A percentile compares a stretch with the other conserved stretches of the same genome.
Evolutionary conservation across 805 yeast species (phyloP).

Genomic region (Candida ulmi): DNA sequence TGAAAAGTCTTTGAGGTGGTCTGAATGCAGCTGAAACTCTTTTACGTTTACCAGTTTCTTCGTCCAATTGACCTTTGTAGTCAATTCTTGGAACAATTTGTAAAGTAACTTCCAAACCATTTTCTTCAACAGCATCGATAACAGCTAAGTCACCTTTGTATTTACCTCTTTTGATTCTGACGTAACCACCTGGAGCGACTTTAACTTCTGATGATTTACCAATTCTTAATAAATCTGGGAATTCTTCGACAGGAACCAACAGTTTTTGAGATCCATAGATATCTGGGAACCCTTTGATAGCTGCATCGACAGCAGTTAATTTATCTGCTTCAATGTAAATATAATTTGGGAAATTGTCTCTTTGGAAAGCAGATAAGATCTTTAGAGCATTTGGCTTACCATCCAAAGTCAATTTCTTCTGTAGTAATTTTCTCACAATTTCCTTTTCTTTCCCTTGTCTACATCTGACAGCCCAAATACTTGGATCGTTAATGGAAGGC

Average conservation of each 20-base stretch:
- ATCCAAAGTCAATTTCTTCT: constrained; percentile 75
- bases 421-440: constrained; percentile 74
- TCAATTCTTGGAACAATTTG: constrained; percentile 91
- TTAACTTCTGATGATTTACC: constrained; percentile 84
- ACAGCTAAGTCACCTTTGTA: constrained; percentile 91
- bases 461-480: constrained; percentile 93
- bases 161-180: constrained; percentile 84
- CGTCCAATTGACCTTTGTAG: constrained; percentile 70
- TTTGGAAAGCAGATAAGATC: constrained; percentile 84
- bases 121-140: constrained; percentile 89
- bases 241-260: constrained; percentile 91
- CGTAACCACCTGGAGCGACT: constrained; percentile 87
- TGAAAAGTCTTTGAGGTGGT: constrained; percentile 83
- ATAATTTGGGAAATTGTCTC: constrained; percentile 90
- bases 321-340: constrained; percentile 92
- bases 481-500: constrained; percentile 95
- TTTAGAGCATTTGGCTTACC: constrained; percentile 75
- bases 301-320: constrained; percentile 85
- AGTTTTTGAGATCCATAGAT: constrained; percentile 70
- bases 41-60: constrained; percentile 42
- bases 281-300: constrained; percentile 85
- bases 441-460: constrained; percentile 92
- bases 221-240: constrained; percentile 88
- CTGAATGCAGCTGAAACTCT: constrained; percentile 56
- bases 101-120: constrained; percentile 91